Percentiles rank a stretch among this genome's conserved stretches.
These are phyloP conservation scores for Phoma sp. DNA, from an alignment of 2,329 filamentous ascomycete genomes.

Conservation along the genomic window DNA sequence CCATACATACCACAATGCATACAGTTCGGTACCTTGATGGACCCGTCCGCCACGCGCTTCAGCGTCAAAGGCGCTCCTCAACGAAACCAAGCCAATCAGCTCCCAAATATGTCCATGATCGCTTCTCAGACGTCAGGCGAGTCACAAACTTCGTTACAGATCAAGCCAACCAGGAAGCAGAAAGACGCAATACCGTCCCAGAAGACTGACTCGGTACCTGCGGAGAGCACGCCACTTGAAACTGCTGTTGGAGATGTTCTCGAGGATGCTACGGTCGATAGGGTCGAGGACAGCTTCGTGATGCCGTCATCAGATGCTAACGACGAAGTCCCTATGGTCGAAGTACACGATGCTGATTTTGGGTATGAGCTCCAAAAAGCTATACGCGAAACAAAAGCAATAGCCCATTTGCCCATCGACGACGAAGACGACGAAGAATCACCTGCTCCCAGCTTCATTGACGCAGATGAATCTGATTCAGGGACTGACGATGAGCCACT, in stretches of 20 bases:
- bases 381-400: conserved; percentile 67
- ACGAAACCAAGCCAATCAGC: conserved; percentile 1
- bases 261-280: conserved; percentile 19
- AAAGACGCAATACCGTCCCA: conserved; percentile 44
- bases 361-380: conserved; percentile 67
- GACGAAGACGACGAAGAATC: conserved; percentile 45
- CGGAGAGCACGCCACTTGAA: conserved; percentile 36
- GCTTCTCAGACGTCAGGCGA: conserved; percentile 9
- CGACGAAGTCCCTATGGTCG: not conserved
- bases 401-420: conserved; percentile 61
- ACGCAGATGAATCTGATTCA: conserved; percentile 25
- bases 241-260: not conserved
- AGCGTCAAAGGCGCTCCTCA: conserved; percentile 58
- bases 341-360: conserved; percentile 12
- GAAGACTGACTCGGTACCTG: conserved; percentile 46
- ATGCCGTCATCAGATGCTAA: conserved; percentile 16
- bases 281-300: conserved; percentile 41
- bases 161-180: conserved; percentile 57
- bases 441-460: conserved; percentile 32
- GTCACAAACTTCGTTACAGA: conserved; percentile 51
- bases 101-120: not conserved
- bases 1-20: conserved; percentile 54
- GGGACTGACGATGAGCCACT: conserved; percentile 29
- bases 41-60: conserved; percentile 66
- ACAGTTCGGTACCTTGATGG: conserved; percentile 48